Percentiles rank a stretch among this genome's conserved stretches.
phyloP scores from a whole-genome alignment of 2,329 filamentous ascomycete genomes.

The Phoma herbarum region DNA sequence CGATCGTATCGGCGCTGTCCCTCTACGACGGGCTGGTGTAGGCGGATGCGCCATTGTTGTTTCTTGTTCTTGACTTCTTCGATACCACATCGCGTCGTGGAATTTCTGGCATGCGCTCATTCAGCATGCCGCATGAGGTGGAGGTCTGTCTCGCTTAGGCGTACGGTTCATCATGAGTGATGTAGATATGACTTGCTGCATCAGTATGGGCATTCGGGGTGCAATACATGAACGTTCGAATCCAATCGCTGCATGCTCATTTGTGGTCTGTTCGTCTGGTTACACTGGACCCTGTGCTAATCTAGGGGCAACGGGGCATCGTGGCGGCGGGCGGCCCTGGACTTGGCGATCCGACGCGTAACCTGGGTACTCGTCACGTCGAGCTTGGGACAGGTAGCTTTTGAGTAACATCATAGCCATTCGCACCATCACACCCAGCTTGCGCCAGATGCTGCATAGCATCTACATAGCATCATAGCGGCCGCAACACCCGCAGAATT shows the following conservation, averaged over 20 bases:
- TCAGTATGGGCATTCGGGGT: slow-evolving; percentile 17
- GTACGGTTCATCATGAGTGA: slow-evolving; percentile 44
- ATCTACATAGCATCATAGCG: neutral
- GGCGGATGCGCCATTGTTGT: slow-evolving; percentile 34
- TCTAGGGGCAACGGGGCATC: slow-evolving; percentile 5
- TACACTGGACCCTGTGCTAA: slow-evolving; percentile 3
- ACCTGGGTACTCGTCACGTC: slow-evolving; percentile 22
- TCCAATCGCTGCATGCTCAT: neutral
- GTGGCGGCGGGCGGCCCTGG: slow-evolving; percentile 10
- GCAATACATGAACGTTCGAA: slow-evolving; percentile 20
- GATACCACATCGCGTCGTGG: slow-evolving; percentile 53
- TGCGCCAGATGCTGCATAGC: slow-evolving; percentile 1
- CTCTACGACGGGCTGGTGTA: slow-evolving; percentile 95
- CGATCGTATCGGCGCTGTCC: slow-evolving; percentile 95
- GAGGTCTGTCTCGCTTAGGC: slow-evolving; percentile 43
- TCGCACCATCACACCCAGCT: slow-evolving; percentile 11
- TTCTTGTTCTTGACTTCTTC: slow-evolving; percentile 46
- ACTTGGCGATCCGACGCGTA: slow-evolving; percentile 29
- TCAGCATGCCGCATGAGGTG: slow-evolving; percentile 44
- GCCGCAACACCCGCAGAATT: neutral
- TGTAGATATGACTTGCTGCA: slow-evolving; percentile 44
- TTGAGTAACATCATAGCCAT: slow-evolving; percentile 32
- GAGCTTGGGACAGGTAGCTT: slow-evolving; percentile 37
- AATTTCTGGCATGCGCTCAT: slow-evolving; percentile 41
- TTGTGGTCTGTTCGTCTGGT: neutral